Conservation (phyloP, 2,329 filamentous ascomycete species). For the Aspergillus sp. region DNA sequence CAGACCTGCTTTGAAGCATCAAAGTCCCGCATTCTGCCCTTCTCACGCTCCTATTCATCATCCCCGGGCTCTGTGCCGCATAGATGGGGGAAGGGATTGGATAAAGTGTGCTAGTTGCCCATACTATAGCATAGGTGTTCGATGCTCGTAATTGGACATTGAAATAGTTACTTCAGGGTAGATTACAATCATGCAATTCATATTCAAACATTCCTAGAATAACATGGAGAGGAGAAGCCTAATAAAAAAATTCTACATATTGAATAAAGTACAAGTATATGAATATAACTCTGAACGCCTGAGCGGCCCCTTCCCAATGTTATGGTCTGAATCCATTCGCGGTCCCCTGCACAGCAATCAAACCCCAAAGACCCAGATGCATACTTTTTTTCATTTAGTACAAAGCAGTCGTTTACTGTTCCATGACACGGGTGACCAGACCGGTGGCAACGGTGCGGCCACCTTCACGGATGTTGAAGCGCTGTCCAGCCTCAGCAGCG, state of each 20-base stretch:
- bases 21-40: no score
- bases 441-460: constrained; percentile 85
- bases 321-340: constrained; percentile 29
- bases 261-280: constrained; percentile 36
- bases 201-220: constrained; percentile 19
- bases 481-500: constrained; percentile 86
- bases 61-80: no score
- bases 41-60: no score
- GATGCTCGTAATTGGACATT: no score
- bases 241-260: constrained; percentile 28
- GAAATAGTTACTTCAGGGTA: background rate
- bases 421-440: constrained; percentile 71
- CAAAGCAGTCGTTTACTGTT: constrained; percentile 38
- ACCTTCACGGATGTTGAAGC: constrained; percentile 98
- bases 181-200: constrained; percentile 18
- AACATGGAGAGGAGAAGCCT: constrained; percentile 27
- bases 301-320: constrained; percentile 21
- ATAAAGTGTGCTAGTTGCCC: no score
- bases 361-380: constrained; percentile 25
- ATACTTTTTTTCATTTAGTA: constrained; percentile 32
- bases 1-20: no score
- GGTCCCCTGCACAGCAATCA: constrained; percentile 37
- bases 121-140: no score
- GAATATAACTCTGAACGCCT: constrained; percentile 38
- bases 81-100: no score